These are phyloP conservation scores for Psilocybe cyanescens DNA, from an alignment of 768 basidiomycete genomes.

Conservation along the genomic window DNA sequence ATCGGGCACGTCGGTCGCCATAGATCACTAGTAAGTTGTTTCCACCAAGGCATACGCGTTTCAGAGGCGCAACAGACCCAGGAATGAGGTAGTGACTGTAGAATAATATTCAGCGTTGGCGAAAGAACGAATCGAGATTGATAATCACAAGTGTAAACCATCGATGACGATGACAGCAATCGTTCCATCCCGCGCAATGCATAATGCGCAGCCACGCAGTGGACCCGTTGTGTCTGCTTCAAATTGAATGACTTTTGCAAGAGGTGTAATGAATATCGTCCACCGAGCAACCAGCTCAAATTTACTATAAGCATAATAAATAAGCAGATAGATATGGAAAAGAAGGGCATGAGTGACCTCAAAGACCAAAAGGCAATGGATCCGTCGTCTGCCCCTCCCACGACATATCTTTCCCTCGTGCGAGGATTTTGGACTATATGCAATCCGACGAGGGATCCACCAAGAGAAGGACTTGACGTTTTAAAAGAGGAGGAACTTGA, in stretches of 20 bases:
- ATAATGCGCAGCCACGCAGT: constrained; percentile 70
- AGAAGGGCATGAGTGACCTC: constrained; percentile 41
- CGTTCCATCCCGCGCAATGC: constrained; percentile 79
- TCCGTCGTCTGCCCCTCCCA: constrained; percentile 82
- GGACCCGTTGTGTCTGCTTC: constrained; percentile 54
- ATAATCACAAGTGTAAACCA: constrained; percentile 71
- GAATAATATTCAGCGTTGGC: not conserved
- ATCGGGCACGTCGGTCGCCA: constrained; percentile 70
- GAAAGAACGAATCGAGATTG: constrained; percentile 3
- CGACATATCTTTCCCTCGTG: constrained; percentile 63
- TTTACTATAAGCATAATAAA: constrained; percentile 41
- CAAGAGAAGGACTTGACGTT: constrained; percentile 49
- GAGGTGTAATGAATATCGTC: constrained; percentile 71
- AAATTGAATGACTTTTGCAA: constrained; percentile 62
- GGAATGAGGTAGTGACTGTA: constrained; percentile 81
- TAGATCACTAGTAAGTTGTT: constrained; percentile 80
- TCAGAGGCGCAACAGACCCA: constrained; percentile 72
- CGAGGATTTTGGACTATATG: constrained; percentile 59
- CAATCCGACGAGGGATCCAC: constrained; percentile 52
- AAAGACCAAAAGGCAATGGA: constrained; percentile 75
- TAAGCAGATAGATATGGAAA: not conserved
- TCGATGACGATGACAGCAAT: constrained; percentile 79
- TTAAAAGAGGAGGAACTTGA: constrained; percentile 33
- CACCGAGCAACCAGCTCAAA: constrained; percentile 72
- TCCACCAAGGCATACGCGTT: constrained; percentile 63